Evolutionary conservation across 2,329 filamentous ascomycete genomes (phyloP), one percentile per base, ranked within the genome.

Genomic region (Phialocephala subalpina): DNA sequence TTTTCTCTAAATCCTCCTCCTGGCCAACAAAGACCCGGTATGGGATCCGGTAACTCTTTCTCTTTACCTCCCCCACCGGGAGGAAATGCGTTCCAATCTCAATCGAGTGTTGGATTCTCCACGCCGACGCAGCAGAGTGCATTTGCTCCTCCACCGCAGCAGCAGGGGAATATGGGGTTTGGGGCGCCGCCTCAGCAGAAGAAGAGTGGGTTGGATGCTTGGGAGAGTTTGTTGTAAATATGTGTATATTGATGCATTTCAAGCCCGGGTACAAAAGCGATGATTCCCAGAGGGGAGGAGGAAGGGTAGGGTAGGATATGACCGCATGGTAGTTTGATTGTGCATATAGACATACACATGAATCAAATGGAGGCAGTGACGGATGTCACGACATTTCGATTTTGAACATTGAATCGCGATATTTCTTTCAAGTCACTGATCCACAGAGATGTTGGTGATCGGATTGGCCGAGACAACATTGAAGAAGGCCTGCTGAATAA

Each of bases 1-100:
- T 89, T 89, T 73, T 88, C 87, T 1, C 77, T 89, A 18, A 62
- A 62, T 2, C 65, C 63, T 14, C 81, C 87, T 7, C 86, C 87
- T 3, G 45, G 63, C 35, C 64, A 69, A 40, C 65, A 67, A 38
- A 40, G 64, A 20, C 66, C 66, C 18, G 49, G 33, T 5, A 58
- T 65, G 40, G 36, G 42, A 0, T 12, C 9, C 2, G 27, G 35
- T 2, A 65, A 42, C 86, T 38, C 60, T 86, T 87, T 12, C 73
- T 78, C 63, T 62, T 68, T 60, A 73, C 74, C 72, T n/a, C 71
- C 74, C 11, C 73, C 72, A 2, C 72, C 76, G 12, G 67, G 66
- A 8, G 64, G 62, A 5, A 70, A 57, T 66, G 16, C 38, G 53
- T 64, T 47, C 59, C 65, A 67, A 56, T 35, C 16, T 36, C 9